phyloP scores from a whole-genome alignment of 2,329 filamentous ascomycete species.

The Lizonia empirigonia region DNA sequence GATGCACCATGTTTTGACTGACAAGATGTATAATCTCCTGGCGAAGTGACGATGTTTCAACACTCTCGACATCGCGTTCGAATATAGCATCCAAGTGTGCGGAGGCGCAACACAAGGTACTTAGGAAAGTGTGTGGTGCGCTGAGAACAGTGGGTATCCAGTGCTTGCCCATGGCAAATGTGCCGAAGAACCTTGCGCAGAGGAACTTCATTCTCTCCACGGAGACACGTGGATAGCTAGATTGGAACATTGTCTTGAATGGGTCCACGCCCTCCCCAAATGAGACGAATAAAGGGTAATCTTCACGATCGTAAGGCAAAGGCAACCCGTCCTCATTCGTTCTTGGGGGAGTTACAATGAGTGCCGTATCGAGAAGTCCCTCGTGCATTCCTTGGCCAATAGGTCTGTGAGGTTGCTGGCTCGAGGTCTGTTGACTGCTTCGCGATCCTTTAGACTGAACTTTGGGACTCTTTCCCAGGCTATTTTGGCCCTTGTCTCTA shows the following conservation, averaged over 20 bases:
- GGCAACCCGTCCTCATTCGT: constrained; percentile 1
- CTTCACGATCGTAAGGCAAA: constrained; percentile 29
- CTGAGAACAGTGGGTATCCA: constrained; percentile 46
- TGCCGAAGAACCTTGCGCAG: constrained; percentile 44
- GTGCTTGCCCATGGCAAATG: constrained; percentile 36
- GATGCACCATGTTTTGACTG: constrained; percentile 31
- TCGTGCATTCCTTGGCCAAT: constrained; percentile 3
- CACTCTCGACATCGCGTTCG: constrained; percentile 31
- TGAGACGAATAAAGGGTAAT: constrained; percentile 29
- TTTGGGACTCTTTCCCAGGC: constrained; percentile 9
- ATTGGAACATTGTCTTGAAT: constrained; percentile 44
- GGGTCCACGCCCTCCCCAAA: constrained; percentile 43
- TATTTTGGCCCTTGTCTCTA: background rate
- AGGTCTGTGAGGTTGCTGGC: constrained; percentile 8
- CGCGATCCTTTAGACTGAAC: constrained; percentile 6
- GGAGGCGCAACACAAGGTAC: constrained; percentile 45
- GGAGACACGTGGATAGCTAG: constrained; percentile 34
- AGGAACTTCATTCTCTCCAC: constrained; percentile 44
- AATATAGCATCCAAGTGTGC: constrained; percentile 42
- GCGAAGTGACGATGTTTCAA: constrained; percentile 38
- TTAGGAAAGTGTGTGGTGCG: constrained; percentile 45
- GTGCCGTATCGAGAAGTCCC: constrained; percentile 24
- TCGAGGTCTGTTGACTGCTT: constrained; percentile 2
- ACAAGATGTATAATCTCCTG: constrained; percentile 46
- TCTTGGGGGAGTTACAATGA: constrained; percentile 30